These are phyloP conservation scores for Plenodomus lindquistii DNA, from an alignment of 2,329 filamentous ascomycete genomes.

Conservation along the genomic window DNA sequence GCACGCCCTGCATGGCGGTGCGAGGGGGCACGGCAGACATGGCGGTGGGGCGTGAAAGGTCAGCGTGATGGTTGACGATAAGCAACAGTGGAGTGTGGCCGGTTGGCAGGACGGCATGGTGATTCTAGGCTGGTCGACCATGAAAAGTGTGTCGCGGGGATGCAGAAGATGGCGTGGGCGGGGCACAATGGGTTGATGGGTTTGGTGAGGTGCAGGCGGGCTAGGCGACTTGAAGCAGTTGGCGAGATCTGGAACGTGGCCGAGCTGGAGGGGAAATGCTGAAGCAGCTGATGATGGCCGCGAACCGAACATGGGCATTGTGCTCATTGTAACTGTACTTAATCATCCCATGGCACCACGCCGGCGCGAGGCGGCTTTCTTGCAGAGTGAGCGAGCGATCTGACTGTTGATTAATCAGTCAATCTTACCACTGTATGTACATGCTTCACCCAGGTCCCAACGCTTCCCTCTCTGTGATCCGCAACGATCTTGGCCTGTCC, in stretches of 20 bases:
- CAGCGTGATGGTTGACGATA: background rate
- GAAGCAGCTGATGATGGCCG: conserved; percentile 6
- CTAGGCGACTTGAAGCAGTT: background rate
- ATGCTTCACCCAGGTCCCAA: too few relatives aligned
- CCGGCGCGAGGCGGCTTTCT: too few relatives aligned
- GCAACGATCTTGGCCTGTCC: background rate
- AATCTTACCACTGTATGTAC: too few relatives aligned
- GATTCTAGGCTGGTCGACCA: background rate
- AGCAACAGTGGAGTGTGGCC: background rate
- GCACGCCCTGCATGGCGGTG: background rate
- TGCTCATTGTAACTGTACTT: background rate
- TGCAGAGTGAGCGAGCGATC: too few relatives aligned
- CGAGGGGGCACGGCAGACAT: background rate
- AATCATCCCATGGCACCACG: background rate
- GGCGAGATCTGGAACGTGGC: conserved; percentile 18
- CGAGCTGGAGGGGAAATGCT: conserved; percentile 4
- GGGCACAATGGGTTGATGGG: background rate
- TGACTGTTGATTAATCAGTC: too few relatives aligned
- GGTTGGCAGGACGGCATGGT: background rate
- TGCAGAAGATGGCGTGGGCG: background rate
- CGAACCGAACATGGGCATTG: background rate
- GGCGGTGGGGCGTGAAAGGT: background rate
- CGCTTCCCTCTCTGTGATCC: too few relatives aligned
- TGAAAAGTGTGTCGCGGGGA: background rate
- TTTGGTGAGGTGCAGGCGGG: background rate